These are phyloP conservation scores for Lithospermum erythrorhizon DNA, from an alignment of 257 asterid genomes.

Conservation along the genomic window DNA sequence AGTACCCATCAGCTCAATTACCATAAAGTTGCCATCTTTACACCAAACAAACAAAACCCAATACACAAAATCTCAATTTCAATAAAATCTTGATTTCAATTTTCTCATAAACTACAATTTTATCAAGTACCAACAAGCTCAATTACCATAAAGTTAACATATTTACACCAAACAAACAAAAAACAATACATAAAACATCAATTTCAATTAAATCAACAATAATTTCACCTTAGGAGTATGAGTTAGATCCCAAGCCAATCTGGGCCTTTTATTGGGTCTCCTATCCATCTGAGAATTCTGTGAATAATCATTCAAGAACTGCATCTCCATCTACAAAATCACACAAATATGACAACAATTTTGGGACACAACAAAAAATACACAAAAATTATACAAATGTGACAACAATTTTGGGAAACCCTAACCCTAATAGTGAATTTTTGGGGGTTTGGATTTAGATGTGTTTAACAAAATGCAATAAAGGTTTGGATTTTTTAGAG, in stretches of 20 bases:
- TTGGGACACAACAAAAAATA: too few relatives aligned
- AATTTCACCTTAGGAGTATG: conserved; percentile 34
- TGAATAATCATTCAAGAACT: conserved; percentile 20
- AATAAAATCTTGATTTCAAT: too few relatives aligned
- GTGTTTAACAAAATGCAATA: not conserved
- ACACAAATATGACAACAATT: too few relatives aligned
- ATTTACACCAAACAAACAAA: too few relatives aligned
- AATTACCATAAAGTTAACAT: too few relatives aligned
- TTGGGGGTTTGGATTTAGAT: not conserved
- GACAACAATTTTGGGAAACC: not conserved
- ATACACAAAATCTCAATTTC: too few relatives aligned
- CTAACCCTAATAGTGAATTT: not conserved
- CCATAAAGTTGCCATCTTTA: too few relatives aligned
- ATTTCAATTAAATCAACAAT: not conserved
- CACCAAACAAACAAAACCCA: not conserved
- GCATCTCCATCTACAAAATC: conserved; percentile 18
- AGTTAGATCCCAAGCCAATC: conserved; percentile 36
- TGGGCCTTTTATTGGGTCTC: conserved; percentile 37
- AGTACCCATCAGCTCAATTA: too few relatives aligned
- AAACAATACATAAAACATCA: not conserved
- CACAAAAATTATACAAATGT: too few relatives aligned
- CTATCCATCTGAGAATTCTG: conserved; percentile 31
- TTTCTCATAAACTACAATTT: too few relatives aligned
- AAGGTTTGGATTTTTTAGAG: not conserved
- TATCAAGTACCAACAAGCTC: too few relatives aligned